A percentile compares a stretch with the other conserved stretches of the same genome.
phyloP scores from a whole-genome alignment of 2,329 filamentous ascomycete genomes.

The Purpureocillium lavendulum region DNA sequence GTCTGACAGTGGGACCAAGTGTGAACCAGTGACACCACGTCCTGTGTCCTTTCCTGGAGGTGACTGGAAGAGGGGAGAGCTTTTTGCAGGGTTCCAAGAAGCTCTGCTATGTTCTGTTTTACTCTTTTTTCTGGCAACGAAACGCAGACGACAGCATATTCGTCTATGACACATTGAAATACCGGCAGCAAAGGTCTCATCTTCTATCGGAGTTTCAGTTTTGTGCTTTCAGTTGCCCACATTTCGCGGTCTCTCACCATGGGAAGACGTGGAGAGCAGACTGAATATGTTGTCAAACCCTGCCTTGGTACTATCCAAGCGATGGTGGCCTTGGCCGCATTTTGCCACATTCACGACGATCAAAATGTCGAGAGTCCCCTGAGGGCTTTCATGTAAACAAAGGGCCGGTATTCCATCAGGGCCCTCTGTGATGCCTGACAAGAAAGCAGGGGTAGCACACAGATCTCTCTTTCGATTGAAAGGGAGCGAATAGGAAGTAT shows the following conservation, averaged over 20 bases:
- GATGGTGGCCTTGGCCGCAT: neutral
- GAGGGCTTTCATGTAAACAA: neutral
- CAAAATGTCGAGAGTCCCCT: neutral
- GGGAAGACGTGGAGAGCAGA: neutral
- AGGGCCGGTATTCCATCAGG: neutral
- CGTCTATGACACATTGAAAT: no score
- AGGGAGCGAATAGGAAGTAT: neutral
- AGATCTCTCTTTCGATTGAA: neutral
- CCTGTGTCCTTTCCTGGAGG: no score
- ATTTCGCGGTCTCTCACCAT: neutral
- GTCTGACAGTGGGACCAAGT: neutral
- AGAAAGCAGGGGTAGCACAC: neutral
- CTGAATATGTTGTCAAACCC: neutral
- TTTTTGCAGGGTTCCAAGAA: no score
- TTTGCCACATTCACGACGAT: neutral
- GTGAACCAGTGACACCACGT: neutral
- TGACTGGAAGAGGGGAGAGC: no score
- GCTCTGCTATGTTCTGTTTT: no score
- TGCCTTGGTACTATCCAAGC: neutral
- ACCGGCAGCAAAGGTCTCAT: no score
- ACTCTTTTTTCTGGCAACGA: no score
- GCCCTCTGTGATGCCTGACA: neutral
- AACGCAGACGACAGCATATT: no score
- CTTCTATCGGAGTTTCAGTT: no score
- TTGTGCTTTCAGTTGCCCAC: no score